These are phyloP conservation scores for Ambispora gerdemannii DNA, from an alignment of 192 early-diverging fungal species.

Conservation along the genomic window DNA sequence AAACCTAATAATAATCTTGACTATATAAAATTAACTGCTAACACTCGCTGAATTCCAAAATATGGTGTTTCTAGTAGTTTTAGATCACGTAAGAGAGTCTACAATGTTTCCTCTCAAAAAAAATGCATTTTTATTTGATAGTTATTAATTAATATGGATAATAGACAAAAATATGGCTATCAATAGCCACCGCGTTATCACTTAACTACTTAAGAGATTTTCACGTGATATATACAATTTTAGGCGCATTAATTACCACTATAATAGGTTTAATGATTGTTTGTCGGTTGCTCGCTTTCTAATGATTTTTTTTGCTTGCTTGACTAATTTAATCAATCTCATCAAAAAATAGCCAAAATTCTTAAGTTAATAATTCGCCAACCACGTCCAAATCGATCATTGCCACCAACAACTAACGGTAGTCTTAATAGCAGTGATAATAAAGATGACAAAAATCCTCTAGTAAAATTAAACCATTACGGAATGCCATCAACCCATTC, in stretches of 20 bases:
- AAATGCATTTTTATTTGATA: too few relatives aligned
- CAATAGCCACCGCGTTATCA: background rate
- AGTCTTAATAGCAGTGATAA: background rate
- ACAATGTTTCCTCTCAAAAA: background rate
- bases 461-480: constrained; percentile 2
- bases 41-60: too few relatives aligned
- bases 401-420: too few relatives aligned
- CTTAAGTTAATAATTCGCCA: constrained; percentile 22
- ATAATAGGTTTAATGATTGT: constrained; percentile 18
- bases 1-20: too few relatives aligned
- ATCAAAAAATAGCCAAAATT: constrained; percentile 2
- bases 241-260: background rate
- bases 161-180: constrained; percentile 14
- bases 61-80: background rate
- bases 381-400: constrained; percentile 4
- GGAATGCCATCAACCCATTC: constrained; percentile 32
- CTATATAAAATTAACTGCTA: too few relatives aligned
- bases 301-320: too few relatives aligned
- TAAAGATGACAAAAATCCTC: background rate
- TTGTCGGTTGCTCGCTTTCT: too few relatives aligned
- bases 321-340: background rate
- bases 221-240: constrained; percentile 1
- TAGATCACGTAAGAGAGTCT: background rate
- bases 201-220: constrained; percentile 9
- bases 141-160: too few relatives aligned